A percentile compares a stretch with the other conserved stretches of the same genome.
These are phyloP conservation scores for Cyberlindnera mississippiensis DNA, from an alignment of 805 yeast genomes.

Conservation along the genomic window DNA sequence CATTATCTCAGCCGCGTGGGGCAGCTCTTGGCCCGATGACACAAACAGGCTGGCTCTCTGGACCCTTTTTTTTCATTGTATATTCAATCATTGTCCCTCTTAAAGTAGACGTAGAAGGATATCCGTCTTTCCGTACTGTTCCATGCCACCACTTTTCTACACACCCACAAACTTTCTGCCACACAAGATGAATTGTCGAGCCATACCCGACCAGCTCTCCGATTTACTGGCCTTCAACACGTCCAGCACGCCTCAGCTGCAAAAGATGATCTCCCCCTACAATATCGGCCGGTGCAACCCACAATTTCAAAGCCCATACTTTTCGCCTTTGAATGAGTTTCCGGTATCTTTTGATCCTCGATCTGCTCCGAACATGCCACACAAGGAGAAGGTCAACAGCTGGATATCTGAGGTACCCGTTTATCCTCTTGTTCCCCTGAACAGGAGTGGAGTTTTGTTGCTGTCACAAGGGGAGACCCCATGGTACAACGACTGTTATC, in stretches of 20 bases:
- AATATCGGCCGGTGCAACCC: background rate
- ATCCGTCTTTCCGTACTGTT: background rate
- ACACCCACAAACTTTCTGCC: background rate
- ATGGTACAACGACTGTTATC: slow-evolving; percentile 46
- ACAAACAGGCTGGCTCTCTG: background rate
- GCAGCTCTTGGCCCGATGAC: background rate
- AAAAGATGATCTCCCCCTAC: background rate
- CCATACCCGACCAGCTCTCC: background rate
- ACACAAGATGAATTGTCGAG: background rate
- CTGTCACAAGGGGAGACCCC: background rate
- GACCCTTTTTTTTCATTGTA: too few relatives aligned
- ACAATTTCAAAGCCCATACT: background rate
- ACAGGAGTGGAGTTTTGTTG: background rate
- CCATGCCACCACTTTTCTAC: background rate
- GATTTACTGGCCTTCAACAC: background rate
- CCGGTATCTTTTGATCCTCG: slow-evolving; percentile 60
- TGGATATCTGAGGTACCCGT: slow-evolving; percentile 65
- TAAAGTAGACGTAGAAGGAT: background rate
- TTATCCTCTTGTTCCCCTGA: slow-evolving; percentile 19
- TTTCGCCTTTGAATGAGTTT: slow-evolving; percentile 23
- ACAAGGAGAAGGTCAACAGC: slow-evolving; percentile 55
- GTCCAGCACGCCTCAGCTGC: background rate
- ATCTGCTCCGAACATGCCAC: slow-evolving; percentile 57
- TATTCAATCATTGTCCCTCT: too few relatives aligned
- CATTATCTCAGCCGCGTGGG: background rate